Evolutionary conservation across 75 land plant genomes (phyloP), one percentile per base, ranked within the genome.

Genomic region (Pseudotsuga menziesii): DNA sequence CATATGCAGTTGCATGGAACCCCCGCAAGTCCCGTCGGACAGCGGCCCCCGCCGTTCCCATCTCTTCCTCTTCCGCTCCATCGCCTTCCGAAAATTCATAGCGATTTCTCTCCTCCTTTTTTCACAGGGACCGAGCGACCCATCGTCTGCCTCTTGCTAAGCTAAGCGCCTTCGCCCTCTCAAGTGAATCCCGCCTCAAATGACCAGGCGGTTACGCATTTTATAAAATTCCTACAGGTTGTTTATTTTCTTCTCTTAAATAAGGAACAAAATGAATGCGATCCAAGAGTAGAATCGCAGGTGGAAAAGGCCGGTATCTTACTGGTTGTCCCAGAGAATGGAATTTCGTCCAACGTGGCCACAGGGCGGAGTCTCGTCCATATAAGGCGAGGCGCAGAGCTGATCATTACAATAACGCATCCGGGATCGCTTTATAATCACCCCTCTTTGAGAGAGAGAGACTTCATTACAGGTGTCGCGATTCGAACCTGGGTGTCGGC

Each of bases 11-110:
- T 48, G 54, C 54, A 48, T 48, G 54, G 54, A 48, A 44, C 26
- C 61, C 17, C 29, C 67, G 67, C 27, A 63, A 63, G 32, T 63
- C 67, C 67, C 67, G 67, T 63, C 67, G 0, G 36, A 62, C 35
- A 4, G 32, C 35, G 5, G 9, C 22, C 15, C 29, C 66, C 66
- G 5, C 35, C 16, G 13, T 61, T 61, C 67, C 67, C 67, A 63
- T 29, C 7, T 35, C 67, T 27, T 16, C 29, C 29, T 15, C 15
- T 59, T 22, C 61, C 63, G 3, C 12, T 61, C 9, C 27, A 58
- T 17, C 29, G 2, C 27, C 26, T 61, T 61, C 63, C 63, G 9
- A 25, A 23, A 9, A 23, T 26, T 14, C 63, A 61, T 61, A 61
- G 25, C 25, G 25, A 9, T 26, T 23, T 13, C 25, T 27, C 22